Base-by-base conservation (phyloP, 2,329 filamentous ascomycete genomes). In the Hypomyces perniciosus region DNA sequence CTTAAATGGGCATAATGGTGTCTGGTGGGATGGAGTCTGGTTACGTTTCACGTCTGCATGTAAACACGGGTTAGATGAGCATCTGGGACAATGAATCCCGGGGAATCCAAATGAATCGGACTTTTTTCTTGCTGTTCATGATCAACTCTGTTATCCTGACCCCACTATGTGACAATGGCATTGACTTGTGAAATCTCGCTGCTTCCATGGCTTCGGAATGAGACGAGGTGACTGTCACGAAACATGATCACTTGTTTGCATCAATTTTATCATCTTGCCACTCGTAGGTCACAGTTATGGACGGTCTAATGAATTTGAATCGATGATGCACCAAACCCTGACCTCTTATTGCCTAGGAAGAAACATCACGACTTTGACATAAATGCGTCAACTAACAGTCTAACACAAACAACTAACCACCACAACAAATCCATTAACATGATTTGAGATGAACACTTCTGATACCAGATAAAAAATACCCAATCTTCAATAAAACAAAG, bases 31-130 rank as follows among this genome's bases (percentile, higher is more conserved):
- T 62, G 66, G 68, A 66, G 66, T 69, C 65, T 63, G 65, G 66
- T 66, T 62, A 62, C 61, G 61, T 64, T 59, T 68, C 63, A 63
- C 61, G 63, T 62, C 59, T 67, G 65, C 62, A 69, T 68, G 66
- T 64, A 61, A 66, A 64, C 61, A 60, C 59, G 65, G 61, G 63
- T 67, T 63, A 64, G 62, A 65, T 66, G 61, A 66, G 60, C 59
- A 64, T 62, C 57, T 65, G 60, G 65, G 64, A 61, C 65, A 58
- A 54, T 57, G 55, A 59, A 55, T 57, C 52, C 54, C 49, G 44
- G 53, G 55, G 50, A 53, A 52, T 55, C 55, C 50, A 56, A 56
- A 58, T 61, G 48, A 61, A 59, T 58, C 57, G 55, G 53, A 59
- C 56, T 58, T 52, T 56, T 20, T 51, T 58, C 54, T 50, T 54